Conservation (phyloP, 352 stramenopile genomes). For the Pythium grandisporangium region DNA sequence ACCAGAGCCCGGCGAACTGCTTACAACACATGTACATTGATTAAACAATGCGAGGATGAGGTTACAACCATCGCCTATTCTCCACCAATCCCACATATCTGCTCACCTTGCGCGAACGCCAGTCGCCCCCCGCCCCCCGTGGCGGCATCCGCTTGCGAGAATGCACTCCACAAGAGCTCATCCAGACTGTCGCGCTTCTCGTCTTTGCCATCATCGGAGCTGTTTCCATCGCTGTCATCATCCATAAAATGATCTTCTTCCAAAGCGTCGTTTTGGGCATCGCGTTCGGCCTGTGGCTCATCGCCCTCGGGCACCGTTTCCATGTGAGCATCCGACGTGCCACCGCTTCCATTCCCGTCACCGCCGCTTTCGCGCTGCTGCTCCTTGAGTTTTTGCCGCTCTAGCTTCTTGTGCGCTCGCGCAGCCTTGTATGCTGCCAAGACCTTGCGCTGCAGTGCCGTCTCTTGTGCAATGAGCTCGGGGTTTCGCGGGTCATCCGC, state of each 20-base stretch:
- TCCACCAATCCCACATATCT: too few relatives aligned
- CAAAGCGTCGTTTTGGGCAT: conserved; percentile 24
- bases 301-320: conserved; percentile 55
- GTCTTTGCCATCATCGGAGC: conserved; percentile 21
- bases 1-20: conserved; percentile 52
- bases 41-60: too few relatives aligned
- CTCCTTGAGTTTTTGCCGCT: conserved; percentile 46
- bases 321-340: conserved; percentile 26
- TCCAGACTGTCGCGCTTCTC: conserved; percentile 50
- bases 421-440: conserved; percentile 55
- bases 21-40: too few relatives aligned
- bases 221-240: conserved; percentile 35
- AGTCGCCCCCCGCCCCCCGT: conserved; percentile 24
- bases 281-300: conserved; percentile 22
- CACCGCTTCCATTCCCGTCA: conserved; percentile 7
- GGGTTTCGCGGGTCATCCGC: conserved; percentile 44
- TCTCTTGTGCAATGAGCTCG: conserved; percentile 37
- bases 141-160: conserved; percentile 41
- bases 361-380: conserved; percentile 16
- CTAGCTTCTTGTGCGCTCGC: conserved; percentile 46
- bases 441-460: conserved; percentile 56
- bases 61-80: too few relatives aligned
- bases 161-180: conserved; percentile 57
- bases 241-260: conserved; percentile 37
- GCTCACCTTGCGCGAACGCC: conserved; percentile 37